Evolutionary conservation across 192 early-diverging fungal species (phyloP).

Genomic region (Piromyces sp.): DNA sequence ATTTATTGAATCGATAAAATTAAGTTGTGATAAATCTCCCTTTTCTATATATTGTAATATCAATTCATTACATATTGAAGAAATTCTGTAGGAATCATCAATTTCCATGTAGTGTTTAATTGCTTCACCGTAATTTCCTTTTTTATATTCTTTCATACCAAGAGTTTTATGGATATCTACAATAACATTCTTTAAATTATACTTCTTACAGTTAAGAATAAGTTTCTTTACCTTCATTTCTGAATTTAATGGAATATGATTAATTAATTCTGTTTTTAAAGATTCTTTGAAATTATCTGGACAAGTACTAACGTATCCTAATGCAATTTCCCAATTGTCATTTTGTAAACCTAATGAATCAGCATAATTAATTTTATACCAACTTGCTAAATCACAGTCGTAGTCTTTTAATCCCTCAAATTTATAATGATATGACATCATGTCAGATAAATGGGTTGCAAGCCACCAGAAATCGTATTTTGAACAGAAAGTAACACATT

Average conservation of each 20-base stretch:
- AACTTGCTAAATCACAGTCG: background rate
- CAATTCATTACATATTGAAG: conserved; percentile 32
- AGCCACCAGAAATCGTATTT: background rate
- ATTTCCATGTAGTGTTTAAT: conserved; percentile 40
- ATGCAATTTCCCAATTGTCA: background rate
- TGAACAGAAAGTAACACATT: background rate
- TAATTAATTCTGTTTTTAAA: background rate
- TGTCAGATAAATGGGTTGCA: background rate
- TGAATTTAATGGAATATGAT: background rate
- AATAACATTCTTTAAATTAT: background rate
- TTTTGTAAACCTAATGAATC: background rate
- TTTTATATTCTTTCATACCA: conserved; percentile 15
- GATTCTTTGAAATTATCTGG: background rate
- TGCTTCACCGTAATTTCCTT: conserved; percentile 35
- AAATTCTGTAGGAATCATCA: conserved; percentile 21
- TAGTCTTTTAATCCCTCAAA: background rate
- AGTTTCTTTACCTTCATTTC: background rate
- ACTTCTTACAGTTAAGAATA: background rate
- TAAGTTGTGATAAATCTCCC: conserved; percentile 11
- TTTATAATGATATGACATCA: background rate
- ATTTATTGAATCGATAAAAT: conserved; percentile 30
- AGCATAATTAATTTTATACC: background rate
- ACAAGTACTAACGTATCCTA: background rate
- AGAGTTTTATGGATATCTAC: background rate
- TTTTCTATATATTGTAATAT: conserved; percentile 25